Base-by-base conservation (phyloP, 2,329 filamentous ascomycete species). In the Elsinoe necatrix region DNA sequence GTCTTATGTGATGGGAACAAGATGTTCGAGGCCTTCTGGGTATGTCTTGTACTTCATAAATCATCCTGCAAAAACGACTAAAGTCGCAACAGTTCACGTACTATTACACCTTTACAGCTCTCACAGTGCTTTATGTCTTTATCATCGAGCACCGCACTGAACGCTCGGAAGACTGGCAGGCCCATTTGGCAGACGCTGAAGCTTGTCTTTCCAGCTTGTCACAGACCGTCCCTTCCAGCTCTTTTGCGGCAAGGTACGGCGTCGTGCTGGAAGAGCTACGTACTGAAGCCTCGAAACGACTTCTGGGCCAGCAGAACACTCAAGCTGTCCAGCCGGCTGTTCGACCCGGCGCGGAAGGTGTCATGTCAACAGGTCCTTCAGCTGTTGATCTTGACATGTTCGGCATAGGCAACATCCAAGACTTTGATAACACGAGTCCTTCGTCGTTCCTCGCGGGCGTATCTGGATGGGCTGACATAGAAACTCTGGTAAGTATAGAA, bases 261-360 rank as follows among this genome's bases (percentile, higher is more conserved):
- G 43, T 58, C n/a, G 47, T 58, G 12, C 31, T 58, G n/a, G 51
- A 58, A 14, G 56, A 54, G 11, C 51, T 58, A 2, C 56, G 47
- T 7, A 43, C 43, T n/a, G 51, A 58, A 34, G 55, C 55, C 34
- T 50, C 45, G n/a, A 50, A 25, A 34, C 14, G 27, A 34, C 45
- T 50, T 2, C 16, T 25, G 7, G 23, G 14, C n/a, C 16, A 21
- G 14, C 25, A 43, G 39, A 21, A 8, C 18, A 21, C 2, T 37
- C 34, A 12, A 14, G 5, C 34, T 3, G 4, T 8, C 18, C 39
- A 43, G n/a, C 7, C 16, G 8, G 4, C 16, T 21, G 21, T 16
- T 12, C 16, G 4, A 21, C 12, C 12, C 4, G 39, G 39, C 18
- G 16, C 18, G 3, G 14, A 8, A 3, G 21, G 20, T 23, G 39